phyloP scores from a whole-genome alignment of 2,329 filamentous ascomycete species.

The Colletotrichum sp. region DNA sequence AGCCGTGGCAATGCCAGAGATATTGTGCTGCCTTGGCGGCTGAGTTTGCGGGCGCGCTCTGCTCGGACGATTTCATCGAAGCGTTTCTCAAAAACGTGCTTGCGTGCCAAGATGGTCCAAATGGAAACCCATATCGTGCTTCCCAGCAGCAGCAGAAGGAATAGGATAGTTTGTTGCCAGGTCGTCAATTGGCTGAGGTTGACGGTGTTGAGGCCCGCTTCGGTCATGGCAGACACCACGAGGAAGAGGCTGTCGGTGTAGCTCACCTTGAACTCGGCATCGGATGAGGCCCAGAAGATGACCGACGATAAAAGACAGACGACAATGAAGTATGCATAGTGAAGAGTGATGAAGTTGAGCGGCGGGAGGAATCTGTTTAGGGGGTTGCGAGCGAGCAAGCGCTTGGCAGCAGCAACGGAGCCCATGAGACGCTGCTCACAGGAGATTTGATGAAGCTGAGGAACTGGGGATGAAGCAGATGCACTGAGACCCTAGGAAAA shows the following conservation, averaged over 20 bases:
- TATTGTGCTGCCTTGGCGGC: neutral
- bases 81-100: conserved; percentile 65
- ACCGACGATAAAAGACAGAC: conserved; percentile 61
- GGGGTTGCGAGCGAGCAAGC: neutral
- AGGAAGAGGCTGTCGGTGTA: conserved; percentile 73
- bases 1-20: neutral
- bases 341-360: conserved; percentile 67
- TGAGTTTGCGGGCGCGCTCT: conserved; percentile 36
- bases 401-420: neutral
- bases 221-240: conserved; percentile 69
- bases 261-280: conserved; percentile 53
- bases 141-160: conserved; percentile 68
- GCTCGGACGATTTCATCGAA: conserved; percentile 58
- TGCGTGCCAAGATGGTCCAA: conserved; percentile 66
- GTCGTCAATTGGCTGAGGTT: conserved; percentile 68
- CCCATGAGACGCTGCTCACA: neutral
- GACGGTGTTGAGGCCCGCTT: conserved; percentile 71
- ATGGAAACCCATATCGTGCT: conserved; percentile 70
- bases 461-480: neutral
- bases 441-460: fast-evolving
- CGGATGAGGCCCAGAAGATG: conserved; percentile 66
- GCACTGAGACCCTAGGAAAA: neutral
- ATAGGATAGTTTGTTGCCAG: conserved; percentile 71
- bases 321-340: conserved; percentile 70
- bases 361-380: conserved; percentile 32